Percentiles rank a stretch among this genome's conserved stretches.
Conservation (phyloP, 208 protist species). For the Leishmania turanica region DNA sequence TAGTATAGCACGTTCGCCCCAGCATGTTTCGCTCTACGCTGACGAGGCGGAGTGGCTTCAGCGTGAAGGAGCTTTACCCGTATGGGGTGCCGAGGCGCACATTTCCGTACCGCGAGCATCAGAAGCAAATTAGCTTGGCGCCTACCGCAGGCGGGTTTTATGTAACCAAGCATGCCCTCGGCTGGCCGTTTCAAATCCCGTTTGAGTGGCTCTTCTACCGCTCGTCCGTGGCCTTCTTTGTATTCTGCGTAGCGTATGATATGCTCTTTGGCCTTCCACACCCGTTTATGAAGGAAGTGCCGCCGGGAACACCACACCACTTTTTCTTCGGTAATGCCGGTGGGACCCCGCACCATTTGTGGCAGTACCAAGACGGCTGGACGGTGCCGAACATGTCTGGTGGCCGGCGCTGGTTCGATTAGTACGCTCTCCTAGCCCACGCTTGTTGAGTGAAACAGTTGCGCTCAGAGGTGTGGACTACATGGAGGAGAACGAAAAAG, state of each 20-base stretch:
- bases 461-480: not conserved
- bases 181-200: conserved; percentile 90
- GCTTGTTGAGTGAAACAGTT: not conserved
- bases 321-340: conserved; percentile 89
- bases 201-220: conserved; percentile 92
- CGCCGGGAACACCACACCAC: conserved; percentile 75
- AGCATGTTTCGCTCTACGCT: conserved; percentile 67
- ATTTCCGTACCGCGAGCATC: conserved; percentile 86
- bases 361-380: conserved; percentile 92
- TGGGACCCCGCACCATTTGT: conserved; percentile 84
- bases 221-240: conserved; percentile 67
- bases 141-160: conserved; percentile 87
- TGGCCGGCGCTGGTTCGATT: conserved; percentile 75
- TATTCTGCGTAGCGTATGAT: conserved; percentile 77
- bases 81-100: conserved; percentile 89
- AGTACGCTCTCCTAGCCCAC: conserved; percentile 1
- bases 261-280: conserved; percentile 84
- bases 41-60: conserved; percentile 64
- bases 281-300: conserved; percentile 85
- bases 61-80: conserved; percentile 81
- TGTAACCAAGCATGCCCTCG: conserved; percentile 82
- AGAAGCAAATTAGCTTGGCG: conserved; percentile 83
- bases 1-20: conserved; percentile 12
- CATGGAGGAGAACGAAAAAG: not conserved
- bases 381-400: conserved; percentile 90